Conservation (phyloP, 352 stramenopile genomes). For the Achlya hypogyna region DNA sequence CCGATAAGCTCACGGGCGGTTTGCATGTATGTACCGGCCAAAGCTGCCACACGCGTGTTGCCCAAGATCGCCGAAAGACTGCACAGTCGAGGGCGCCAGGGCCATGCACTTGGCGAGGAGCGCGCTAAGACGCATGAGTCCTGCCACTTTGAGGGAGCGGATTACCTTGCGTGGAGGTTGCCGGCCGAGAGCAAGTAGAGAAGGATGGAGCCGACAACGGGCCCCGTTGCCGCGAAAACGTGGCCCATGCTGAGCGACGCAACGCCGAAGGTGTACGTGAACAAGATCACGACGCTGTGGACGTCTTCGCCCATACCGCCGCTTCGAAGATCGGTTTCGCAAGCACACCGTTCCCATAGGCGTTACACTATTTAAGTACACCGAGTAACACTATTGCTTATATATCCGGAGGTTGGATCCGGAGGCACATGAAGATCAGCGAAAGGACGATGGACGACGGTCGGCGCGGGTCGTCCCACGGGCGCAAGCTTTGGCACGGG, state of each 20-base stretch:
- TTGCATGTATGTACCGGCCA: slow-evolving; percentile 23
- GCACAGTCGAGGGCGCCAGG: slow-evolving; percentile 40
- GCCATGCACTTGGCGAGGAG: slow-evolving; percentile 24
- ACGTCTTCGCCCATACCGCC: slow-evolving; percentile 31
- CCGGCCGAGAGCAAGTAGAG: slow-evolving; percentile 72
- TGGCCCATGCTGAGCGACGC: slow-evolving; percentile 64
- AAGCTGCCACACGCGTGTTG: slow-evolving; percentile 45
- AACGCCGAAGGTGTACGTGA: slow-evolving; percentile 65
- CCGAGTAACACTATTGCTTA: too few relatives aligned
- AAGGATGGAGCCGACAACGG: slow-evolving; percentile 42
- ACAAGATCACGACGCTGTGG: slow-evolving; percentile 52
- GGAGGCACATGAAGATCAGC: too few relatives aligned
- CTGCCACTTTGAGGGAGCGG: background rate
- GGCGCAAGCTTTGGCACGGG: slow-evolving; percentile 42
- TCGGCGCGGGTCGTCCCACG: too few relatives aligned
- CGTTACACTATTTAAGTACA: too few relatives aligned
- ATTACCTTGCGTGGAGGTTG: slow-evolving; percentile 57
- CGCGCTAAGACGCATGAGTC: background rate
- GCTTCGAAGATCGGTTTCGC: too few relatives aligned
- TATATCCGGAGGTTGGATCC: too few relatives aligned
- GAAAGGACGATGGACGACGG: too few relatives aligned
- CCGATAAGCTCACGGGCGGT: background rate
- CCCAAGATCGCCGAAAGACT: slow-evolving; percentile 63
- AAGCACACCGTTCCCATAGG: too few relatives aligned
- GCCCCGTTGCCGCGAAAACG: slow-evolving; percentile 48